Percentiles rank a stretch among this genome's conserved stretches.
phyloP scores from a whole-genome alignment of 2,329 filamentous ascomycete species.

The Venturia aucupariae region DNA sequence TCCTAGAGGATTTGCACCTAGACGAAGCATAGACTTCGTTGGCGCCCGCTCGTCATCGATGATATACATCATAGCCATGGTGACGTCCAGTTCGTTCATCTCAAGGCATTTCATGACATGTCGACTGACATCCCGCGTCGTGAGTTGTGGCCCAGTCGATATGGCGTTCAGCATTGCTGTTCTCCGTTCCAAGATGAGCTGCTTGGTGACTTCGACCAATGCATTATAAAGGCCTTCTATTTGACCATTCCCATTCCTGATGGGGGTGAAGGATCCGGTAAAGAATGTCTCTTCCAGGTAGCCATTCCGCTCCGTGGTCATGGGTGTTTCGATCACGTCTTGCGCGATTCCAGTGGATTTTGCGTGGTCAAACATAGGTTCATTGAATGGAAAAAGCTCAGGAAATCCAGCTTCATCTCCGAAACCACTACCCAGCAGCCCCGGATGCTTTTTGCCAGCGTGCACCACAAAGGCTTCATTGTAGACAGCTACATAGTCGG shows the following conservation, averaged over 20 bases:
- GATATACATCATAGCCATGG: slow-evolving; percentile 2
- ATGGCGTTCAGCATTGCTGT: slow-evolving; percentile 10
- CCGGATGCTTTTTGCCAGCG: slow-evolving; percentile 5
- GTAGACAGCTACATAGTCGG: not conserved
- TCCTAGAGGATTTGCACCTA: not conserved
- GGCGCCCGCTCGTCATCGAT: not conserved
- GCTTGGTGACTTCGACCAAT: slow-evolving; percentile 15
- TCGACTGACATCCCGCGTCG: not conserved
- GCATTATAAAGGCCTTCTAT: slow-evolving; percentile 17
- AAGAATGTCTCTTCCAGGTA: slow-evolving; percentile 16
- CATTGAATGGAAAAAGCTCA: slow-evolving; percentile 14
- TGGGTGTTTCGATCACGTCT: slow-evolving; percentile 14
- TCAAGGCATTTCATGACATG: slow-evolving; percentile 9
- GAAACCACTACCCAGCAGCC: slow-evolving; percentile 14
- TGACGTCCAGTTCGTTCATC: slow-evolving; percentile 4
- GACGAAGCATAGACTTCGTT: not conserved
- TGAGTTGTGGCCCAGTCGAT: not conserved
- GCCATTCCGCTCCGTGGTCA: slow-evolving; percentile 15
- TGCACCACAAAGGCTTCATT: slow-evolving; percentile 4
- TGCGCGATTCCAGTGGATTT: slow-evolving; percentile 10
- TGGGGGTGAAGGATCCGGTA: slow-evolving; percentile 15
- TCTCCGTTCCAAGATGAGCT: slow-evolving; percentile 16
- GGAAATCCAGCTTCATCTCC: slow-evolving; percentile 11
- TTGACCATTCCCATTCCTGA: slow-evolving; percentile 12
- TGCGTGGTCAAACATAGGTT: slow-evolving; percentile 15